phyloP scores from a whole-genome alignment of 2,329 filamentous ascomycete genomes.

The Chlorencoelia australis region DNA sequence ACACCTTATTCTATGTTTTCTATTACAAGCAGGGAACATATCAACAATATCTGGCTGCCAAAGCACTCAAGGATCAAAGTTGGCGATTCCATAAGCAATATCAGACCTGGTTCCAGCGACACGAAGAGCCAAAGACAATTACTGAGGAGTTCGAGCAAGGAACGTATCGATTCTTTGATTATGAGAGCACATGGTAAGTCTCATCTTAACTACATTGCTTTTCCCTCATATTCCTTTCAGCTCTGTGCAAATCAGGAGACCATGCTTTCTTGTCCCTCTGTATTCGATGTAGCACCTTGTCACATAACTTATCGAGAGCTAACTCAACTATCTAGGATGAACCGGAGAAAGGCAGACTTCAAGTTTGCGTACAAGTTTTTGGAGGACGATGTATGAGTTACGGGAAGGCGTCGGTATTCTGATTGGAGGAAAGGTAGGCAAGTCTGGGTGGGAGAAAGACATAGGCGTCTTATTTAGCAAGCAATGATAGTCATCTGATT shows the following conservation, averaged over 20 bases:
- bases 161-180: constrained; percentile 98
- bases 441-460: constrained; percentile 38
- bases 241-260: too few relatives aligned
- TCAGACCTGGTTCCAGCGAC: constrained; percentile 97
- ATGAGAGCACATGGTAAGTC: constrained; percentile 88
- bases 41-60: constrained; percentile 90
- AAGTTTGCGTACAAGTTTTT: constrained; percentile 98
- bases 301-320: constrained; percentile 6
- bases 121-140: constrained; percentile 97
- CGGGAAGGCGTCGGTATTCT: constrained; percentile 60
- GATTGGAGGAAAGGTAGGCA: constrained; percentile 61
- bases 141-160: constrained; percentile 98
- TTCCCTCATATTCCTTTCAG: constrained; percentile 1
- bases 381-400: constrained; percentile 73
- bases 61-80: constrained; percentile 95
- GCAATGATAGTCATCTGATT: constrained; percentile 18
- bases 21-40: constrained; percentile 97
- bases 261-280: too few relatives aligned
- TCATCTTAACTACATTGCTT: constrained; percentile 3
- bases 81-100: constrained; percentile 99
- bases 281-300: too few relatives aligned
- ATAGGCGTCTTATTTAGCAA: constrained; percentile 23
- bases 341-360: constrained; percentile 93
- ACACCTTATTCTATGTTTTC: constrained; percentile 96
- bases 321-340: constrained; percentile 83